Evolutionary conservation across 2,329 filamentous ascomycete genomes (phyloP), one percentile per base, ranked within the genome.

Genomic region (Penicillium freii): DNA sequence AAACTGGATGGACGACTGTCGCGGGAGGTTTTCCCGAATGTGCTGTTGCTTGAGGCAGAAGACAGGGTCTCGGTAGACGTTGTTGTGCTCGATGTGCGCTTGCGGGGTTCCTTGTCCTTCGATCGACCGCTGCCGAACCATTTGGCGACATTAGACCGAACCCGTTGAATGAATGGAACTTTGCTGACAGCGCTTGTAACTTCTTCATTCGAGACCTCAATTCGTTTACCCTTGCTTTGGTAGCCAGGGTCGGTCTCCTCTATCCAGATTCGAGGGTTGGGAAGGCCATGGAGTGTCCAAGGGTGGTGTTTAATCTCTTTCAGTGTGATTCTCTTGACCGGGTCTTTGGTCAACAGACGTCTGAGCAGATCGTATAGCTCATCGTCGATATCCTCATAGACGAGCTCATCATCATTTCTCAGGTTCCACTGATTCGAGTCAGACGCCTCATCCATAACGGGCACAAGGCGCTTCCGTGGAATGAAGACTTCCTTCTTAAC

Each of bases 401-500:
- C 84, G 5, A 96, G 81, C 60, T 92, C 89, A 62, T 90, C 86
- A 58, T 92, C 88, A 55, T 88, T 83, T 47, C 93, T 84, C 63
- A 66, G 74, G 56, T 74, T 79, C 61, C 76, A 74, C 53, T 79
- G 80, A 43, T 73, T 77, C 54, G 78, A 77, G 27, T 78, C 70
- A 17, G 72, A 76, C 2, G 79, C 74, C 67, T 69, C 75, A 62
- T 69, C 72, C 59, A 82, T 80, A 9, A 87, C 82, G 1, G 93
- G 90, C 66, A 88, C 87, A n/a, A 99, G 81, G 39, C 94, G 88
- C 65, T 86, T 86, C 31, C 82, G 84, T 1, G 94, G 92, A 53
- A 97, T 91, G 74, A 93, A 93, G 5, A 94, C 88, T n/a, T 96
- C 90, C 61, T 94, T 89, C 51, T 90, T 94, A 17, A 92, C 92